Percentiles rank a stretch among this genome's conserved stretches.
Conservation (phyloP, 768 basidiomycete species). For the Mycena alexandri region DNA sequence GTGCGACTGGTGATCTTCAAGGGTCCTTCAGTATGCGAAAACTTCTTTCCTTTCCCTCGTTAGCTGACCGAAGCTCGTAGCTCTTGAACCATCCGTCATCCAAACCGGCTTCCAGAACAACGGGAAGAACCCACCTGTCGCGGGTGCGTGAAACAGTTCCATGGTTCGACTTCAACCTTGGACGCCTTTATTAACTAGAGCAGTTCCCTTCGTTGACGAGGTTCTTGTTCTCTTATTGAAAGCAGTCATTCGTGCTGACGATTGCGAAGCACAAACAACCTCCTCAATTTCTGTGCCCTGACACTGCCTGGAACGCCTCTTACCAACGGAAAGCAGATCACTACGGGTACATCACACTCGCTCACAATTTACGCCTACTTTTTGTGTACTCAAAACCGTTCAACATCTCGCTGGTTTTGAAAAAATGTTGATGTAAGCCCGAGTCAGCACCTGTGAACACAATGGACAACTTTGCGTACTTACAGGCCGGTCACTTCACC, state of each 20-base stretch:
- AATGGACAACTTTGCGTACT: no score
- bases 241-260: neutral
- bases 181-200: neutral
- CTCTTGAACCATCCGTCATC: conserved; percentile 5
- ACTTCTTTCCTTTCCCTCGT: neutral
- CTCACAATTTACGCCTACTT: neutral
- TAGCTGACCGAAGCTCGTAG: neutral
- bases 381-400: neutral
- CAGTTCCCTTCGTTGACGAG: conserved; percentile 12
- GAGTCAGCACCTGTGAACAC: neutral
- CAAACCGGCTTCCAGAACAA: conserved; percentile 11
- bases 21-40: conserved; percentile 4
- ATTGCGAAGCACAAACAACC: conserved; percentile 49
- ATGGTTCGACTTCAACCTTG: no score
- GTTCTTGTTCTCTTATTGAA: neutral
- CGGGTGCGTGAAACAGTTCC: neutral
- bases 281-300: conserved; percentile 53
- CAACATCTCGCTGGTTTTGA: neutral
- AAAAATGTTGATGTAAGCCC: conserved; percentile 4
- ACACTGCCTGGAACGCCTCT: conserved; percentile 56
- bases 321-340: conserved; percentile 59
- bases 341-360: neutral
- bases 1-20: neutral
- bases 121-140: conserved; percentile 3
- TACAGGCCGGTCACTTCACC: conserved; percentile 12